Evolutionary conservation across 2,329 filamentous ascomycete genomes (phyloP), one percentile per base, ranked within the genome.

Genomic region (Diaporthe sp.): DNA sequence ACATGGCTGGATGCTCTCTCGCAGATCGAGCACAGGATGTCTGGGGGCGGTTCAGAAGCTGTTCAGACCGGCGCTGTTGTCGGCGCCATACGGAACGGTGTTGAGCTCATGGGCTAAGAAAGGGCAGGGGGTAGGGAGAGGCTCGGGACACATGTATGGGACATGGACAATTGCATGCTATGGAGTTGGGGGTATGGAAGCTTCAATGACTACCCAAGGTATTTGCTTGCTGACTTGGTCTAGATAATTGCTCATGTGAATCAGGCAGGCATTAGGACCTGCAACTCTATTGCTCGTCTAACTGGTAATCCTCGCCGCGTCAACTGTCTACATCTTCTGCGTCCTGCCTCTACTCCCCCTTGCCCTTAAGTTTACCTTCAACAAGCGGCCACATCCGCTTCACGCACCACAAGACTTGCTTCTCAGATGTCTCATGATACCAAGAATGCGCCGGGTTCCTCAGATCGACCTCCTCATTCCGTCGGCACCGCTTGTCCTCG

Each of bases 11-110:
- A 97, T 76, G 96, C 96, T 0, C 86, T 99, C 73, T 95, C 96
- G 0, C 94, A 98, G 80, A 94, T 99, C 71, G 97, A 99, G 86
- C 97, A 97, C 85, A 89, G 97, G 77, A 87, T 99, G 8, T 94
- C 96, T 46, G 94, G 95, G 58, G 97, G 97, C 31, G 96, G 94
- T 1, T 95, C 92, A 75, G 97, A 99, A 86, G 87, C 88, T 8
- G 91, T 99, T 75, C 97, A 99, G 87, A 98, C 97, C 0, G 96
- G 97, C 9, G 97, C 96, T 0, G 88, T 98, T 61, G 95, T 98
- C 15, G 97, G 96, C 1, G 94, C 98, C 7, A 91, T 99, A 57
- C 89, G 97, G 77, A 94, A 91, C 74, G 97, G 97, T 0, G 96
- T 95, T 42, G 96, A 98, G 83, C 85, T 98, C 79, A 87, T 86